phyloP scores from a whole-genome alignment of 495 filamentous ascomycete species.

The Gamarada debralockiae region DNA sequence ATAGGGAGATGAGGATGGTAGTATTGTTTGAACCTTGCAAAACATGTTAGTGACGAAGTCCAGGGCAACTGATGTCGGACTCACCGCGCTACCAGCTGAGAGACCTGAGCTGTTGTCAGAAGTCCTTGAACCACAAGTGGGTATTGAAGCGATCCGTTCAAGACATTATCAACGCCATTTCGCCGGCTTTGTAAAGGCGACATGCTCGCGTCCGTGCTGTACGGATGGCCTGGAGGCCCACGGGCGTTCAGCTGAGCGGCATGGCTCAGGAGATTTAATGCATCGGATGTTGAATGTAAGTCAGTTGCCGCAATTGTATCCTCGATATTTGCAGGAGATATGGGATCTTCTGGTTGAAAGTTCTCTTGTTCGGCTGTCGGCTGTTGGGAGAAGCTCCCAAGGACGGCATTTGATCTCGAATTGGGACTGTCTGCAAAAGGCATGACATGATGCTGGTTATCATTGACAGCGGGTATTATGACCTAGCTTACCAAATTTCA shows the following conservation, averaged over 20 bases:
- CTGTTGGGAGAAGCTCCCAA: constrained; percentile 28
- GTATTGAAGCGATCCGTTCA: constrained; percentile 33
- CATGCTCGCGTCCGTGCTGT: no score
- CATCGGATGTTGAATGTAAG: constrained; percentile 40
- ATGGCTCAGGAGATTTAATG: constrained; percentile 38
- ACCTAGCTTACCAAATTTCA: constrained; percentile 16
- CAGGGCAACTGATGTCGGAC: constrained; percentile 18
- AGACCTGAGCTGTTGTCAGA: constrained; percentile 43
- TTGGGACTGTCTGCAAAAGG: constrained; percentile 27
- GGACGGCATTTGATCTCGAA: constrained; percentile 29
- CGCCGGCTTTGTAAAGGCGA: no score
- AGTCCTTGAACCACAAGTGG: constrained; percentile 45
- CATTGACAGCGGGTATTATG: constrained; percentile 2
- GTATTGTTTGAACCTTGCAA: constrained; percentile 27
- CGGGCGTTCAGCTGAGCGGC: constrained; percentile 33
- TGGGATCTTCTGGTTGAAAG: constrained; percentile 13
- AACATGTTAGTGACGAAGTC: not conserved
- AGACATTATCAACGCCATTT: no score
- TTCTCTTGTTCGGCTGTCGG: constrained; percentile 29
- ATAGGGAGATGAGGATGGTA: constrained; percentile 61
- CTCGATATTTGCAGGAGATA: constrained; percentile 24
- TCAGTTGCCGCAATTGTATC: constrained; percentile 34
- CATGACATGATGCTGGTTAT: constrained; percentile 1
- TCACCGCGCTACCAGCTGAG: constrained; percentile 49
- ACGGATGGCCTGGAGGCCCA: constrained; percentile 11